These are phyloP conservation scores for Solanum ossicruentum DNA, from an alignment of 257 asterid species.

Conservation along the genomic window DNA sequence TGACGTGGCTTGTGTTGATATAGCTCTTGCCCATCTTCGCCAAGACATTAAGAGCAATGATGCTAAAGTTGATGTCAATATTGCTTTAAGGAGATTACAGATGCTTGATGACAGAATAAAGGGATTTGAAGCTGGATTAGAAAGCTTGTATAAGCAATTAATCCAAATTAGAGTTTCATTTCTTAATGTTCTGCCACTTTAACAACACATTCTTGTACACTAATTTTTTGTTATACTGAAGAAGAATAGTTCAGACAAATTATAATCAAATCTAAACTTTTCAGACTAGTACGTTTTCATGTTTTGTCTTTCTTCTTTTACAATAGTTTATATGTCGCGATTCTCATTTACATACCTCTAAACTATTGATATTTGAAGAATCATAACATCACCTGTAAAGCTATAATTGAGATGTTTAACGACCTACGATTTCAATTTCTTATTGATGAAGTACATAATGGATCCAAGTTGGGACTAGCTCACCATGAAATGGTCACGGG, in stretches of 20 bases:
- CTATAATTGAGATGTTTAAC: no score
- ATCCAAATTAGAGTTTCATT: conserved; percentile 19
- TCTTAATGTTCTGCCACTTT: conserved; percentile 14
- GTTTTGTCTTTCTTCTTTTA: not conserved
- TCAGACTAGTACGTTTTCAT: not conserved
- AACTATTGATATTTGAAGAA: no score
- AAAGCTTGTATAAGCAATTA: conserved; percentile 19
- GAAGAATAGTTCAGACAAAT: not conserved
- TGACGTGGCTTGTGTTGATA: conserved; percentile 31
- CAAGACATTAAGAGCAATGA: conserved; percentile 10
- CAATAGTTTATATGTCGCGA: no score
- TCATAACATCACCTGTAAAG: no score
- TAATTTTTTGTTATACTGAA: not conserved
- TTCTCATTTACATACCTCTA: not conserved
- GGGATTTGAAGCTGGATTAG: conserved; percentile 18
- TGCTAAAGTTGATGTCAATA: conserved; percentile 13
- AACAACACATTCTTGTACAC: not conserved
- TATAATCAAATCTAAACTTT: not conserved
- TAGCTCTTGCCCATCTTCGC: conserved; percentile 17
- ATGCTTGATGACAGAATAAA: conserved; percentile 12
- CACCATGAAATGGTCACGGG: not conserved
- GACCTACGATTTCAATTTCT: no score
- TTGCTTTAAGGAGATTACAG: conserved; percentile 21
- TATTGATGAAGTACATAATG: not conserved
- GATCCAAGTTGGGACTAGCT: not conserved